phyloP scores from a whole-genome alignment of 2,329 filamentous ascomycete species.

The Thelonectria blattea region DNA sequence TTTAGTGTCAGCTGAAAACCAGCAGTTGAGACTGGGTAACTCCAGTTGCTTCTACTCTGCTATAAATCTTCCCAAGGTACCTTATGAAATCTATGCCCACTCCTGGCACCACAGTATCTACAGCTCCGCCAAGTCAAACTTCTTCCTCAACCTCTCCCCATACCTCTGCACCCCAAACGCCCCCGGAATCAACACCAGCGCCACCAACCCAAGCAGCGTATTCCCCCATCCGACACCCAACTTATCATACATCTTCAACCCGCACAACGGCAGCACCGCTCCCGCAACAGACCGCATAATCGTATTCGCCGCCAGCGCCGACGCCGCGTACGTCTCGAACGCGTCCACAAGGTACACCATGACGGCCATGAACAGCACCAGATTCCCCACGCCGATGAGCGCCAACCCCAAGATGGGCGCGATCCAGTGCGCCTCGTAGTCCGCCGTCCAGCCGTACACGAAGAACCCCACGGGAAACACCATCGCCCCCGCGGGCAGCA shows the following conservation, averaged over 20 bases:
- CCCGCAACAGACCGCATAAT: background rate
- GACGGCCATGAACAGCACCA: background rate
- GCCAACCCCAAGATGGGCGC: constrained; percentile 21
- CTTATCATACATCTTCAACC: background rate
- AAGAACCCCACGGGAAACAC: constrained; percentile 23
- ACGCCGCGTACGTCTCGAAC: background rate
- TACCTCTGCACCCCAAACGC: background rate
- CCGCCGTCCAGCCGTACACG: constrained; percentile 28
- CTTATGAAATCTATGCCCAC: too few species aligned
- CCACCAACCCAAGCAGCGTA: background rate
- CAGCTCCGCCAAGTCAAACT: background rate
- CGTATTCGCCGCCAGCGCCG: background rate
- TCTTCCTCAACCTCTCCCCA: background rate
- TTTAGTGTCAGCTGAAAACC: too few species aligned
- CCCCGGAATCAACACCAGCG: background rate
- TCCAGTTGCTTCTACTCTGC: too few species aligned
- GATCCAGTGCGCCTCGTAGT: constrained; percentile 26
- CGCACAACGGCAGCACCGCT: background rate
- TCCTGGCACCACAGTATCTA: too few species aligned
- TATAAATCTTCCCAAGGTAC: too few species aligned
- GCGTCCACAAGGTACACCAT: background rate
- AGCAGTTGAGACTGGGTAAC: too few species aligned
- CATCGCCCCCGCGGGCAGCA: constrained; percentile 17
- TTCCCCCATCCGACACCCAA: background rate
- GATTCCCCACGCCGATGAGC: constrained; percentile 19